phyloP scores from a whole-genome alignment of 176 grass and related monocot genomes.

The Oryza glaberrima region DNA sequence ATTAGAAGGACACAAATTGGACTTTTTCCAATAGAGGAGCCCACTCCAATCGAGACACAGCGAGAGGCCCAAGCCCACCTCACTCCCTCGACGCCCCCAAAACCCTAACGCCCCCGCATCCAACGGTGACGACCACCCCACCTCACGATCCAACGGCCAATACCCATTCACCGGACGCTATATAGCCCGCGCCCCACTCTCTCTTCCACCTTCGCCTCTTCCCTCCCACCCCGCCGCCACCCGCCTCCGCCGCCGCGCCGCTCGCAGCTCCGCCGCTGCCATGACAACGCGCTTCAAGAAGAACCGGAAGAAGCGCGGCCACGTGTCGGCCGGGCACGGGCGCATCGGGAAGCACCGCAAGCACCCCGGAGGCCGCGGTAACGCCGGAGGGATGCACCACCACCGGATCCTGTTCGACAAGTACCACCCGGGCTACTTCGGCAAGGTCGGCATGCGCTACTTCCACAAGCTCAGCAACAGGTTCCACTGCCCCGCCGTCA shows the following conservation, averaged over 20 bases:
- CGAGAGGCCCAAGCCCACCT: too few species aligned
- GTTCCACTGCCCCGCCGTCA: constrained; percentile 61
- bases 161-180: background rate
- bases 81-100: too few species aligned
- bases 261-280: too few species aligned
- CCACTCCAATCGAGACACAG: too few species aligned
- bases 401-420: constrained; percentile 77
- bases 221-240: background rate
- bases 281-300: constrained; percentile 20
- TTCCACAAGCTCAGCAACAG: constrained; percentile 66
- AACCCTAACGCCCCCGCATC: constrained; percentile 1
- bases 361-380: constrained; percentile 58
- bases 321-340: too few species aligned
- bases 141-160: background rate
- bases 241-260: too few species aligned
- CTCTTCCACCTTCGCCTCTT: background rate
- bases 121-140: background rate
- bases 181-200: background rate
- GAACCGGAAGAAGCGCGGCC: constrained; percentile 34
- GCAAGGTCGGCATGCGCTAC: constrained; percentile 47
- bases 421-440: constrained; percentile 58
- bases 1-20: too few species aligned
- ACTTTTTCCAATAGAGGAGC: too few species aligned
- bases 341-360: constrained; percentile 15
- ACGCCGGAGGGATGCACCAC: constrained; percentile 67